Conservation (phyloP, 2,329 filamentous ascomycete species). For the Fusarium solani-melongenae region DNA sequence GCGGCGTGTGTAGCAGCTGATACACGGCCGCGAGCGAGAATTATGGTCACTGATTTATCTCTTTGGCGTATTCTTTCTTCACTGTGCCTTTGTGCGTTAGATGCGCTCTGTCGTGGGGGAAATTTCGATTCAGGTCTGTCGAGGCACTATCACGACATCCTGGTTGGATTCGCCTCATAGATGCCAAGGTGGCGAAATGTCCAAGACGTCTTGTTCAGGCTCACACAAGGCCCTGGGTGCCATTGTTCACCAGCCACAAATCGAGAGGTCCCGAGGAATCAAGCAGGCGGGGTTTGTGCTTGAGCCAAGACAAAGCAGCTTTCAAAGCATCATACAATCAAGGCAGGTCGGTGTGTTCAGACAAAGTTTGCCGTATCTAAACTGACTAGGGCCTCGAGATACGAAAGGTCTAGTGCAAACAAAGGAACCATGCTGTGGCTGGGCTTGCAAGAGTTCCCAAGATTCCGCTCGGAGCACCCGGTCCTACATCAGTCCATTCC, state of each 20-base stretch:
- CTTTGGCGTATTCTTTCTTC: not conserved
- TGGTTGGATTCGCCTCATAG: not conserved
- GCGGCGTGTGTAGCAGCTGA: not conserved
- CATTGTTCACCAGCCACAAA: not conserved
- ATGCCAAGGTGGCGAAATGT: not conserved
- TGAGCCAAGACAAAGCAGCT: not conserved
- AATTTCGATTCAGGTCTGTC: too few relatives aligned
- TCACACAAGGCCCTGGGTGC: not conserved
- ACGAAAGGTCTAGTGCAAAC: not conserved
- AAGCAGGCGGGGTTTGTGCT: not conserved
- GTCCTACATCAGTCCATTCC: conserved; percentile 11
- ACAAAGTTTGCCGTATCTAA: not conserved
- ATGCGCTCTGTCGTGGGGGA: not conserved
- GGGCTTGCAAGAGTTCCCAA: not conserved
- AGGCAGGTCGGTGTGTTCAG: not conserved
- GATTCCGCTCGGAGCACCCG: conserved; percentile 1
- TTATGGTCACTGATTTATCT: not conserved
- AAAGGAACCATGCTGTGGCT: not conserved
- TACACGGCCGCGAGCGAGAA: not conserved
- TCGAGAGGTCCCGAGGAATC: not conserved
- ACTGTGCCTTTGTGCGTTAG: not conserved
- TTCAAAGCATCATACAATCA: not conserved
- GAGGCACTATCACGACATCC: not conserved
- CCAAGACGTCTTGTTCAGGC: not conserved
- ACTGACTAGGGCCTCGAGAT: not conserved